Conservation (phyloP, 352 stramenopile species). For the Globisporangium acanthophoron region DNA sequence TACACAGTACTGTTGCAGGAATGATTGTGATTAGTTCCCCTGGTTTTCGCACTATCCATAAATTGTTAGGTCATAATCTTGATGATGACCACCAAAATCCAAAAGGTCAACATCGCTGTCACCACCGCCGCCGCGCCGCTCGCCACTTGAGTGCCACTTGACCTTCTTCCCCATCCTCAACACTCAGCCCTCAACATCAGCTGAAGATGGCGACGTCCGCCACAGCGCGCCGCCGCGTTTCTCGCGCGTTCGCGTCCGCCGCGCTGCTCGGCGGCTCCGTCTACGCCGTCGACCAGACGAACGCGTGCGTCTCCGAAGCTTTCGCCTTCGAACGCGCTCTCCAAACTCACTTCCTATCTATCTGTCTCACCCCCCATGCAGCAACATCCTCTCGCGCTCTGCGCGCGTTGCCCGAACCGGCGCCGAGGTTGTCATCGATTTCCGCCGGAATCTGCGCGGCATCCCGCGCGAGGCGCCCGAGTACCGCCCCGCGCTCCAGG, state of each 20-base stretch:
- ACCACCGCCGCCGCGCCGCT: too few relatives aligned
- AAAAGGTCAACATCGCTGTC: too few relatives aligned
- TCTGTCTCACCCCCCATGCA: slow-evolving; percentile 9
- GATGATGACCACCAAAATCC: too few relatives aligned
- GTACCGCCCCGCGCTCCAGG: slow-evolving; percentile 55
- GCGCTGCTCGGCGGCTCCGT: slow-evolving; percentile 20
- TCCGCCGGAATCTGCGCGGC: slow-evolving; percentile 39
- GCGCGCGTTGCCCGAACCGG: slow-evolving; percentile 46
- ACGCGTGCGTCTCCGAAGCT: slow-evolving; percentile 28
- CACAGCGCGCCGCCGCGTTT: neutral
- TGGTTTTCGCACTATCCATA: too few relatives aligned
- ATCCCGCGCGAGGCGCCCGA: slow-evolving; percentile 32
- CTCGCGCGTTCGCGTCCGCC: slow-evolving; percentile 16
- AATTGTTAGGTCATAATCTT: too few relatives aligned
- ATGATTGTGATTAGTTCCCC: too few relatives aligned
- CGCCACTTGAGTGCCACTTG: neutral
- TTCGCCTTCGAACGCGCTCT: too few relatives aligned
- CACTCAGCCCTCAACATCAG: too few relatives aligned
- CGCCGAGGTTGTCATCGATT: slow-evolving; percentile 46
- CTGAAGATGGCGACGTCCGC: too few relatives aligned
- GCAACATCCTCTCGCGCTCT: slow-evolving; percentile 59
- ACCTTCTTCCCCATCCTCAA: neutral
- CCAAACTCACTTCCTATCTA: neutral
- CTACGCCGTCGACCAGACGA: slow-evolving; percentile 39
- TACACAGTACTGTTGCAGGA: too few relatives aligned